Evolutionary conservation across 768 basidiomycete species (phyloP).

Genomic region (Amanita subjunquillea): DNA sequence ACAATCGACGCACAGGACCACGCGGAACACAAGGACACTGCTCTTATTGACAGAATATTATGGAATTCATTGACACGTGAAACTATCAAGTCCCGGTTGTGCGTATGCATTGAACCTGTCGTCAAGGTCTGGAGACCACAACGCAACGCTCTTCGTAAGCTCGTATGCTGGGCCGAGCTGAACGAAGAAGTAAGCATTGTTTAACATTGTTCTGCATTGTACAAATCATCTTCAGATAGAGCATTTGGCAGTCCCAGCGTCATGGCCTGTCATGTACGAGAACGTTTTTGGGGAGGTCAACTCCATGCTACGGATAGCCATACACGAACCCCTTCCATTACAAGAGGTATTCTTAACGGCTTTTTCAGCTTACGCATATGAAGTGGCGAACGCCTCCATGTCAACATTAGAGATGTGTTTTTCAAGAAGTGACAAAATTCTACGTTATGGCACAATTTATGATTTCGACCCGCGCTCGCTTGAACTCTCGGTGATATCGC

Average conservation of each 20-base stretch:
- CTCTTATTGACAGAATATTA: constrained; percentile 16
- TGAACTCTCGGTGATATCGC: constrained; percentile 11
- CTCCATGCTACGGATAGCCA: background rate
- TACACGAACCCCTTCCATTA: constrained; percentile 22
- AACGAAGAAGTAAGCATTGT: constrained; percentile 17
- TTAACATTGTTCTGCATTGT: constrained; percentile 7
- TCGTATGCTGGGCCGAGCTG: constrained; percentile 13
- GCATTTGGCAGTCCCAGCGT: constrained; percentile 22
- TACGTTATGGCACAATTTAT: constrained; percentile 36
- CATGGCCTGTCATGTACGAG: constrained; percentile 22
- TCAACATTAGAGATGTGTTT: constrained; percentile 33
- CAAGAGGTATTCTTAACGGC: constrained; percentile 44
- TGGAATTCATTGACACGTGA: constrained; percentile 15
- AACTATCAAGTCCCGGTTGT: constrained; percentile 6
- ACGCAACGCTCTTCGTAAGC: background rate
- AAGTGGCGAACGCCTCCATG: constrained; percentile 23
- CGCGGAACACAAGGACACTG: constrained; percentile 5
- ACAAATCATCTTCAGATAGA: constrained; percentile 8
- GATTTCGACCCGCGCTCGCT: constrained; percentile 18
- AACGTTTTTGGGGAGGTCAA: constrained; percentile 17
- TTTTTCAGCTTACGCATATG: constrained; percentile 37
- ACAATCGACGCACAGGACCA: background rate
- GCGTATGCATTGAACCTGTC: constrained; percentile 1
- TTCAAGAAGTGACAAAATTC: constrained; percentile 27
- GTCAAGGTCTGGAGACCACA: background rate